phyloP scores from a whole-genome alignment of 1,284 basidiomycete genomes.

The Entoloma clypeatum region DNA sequence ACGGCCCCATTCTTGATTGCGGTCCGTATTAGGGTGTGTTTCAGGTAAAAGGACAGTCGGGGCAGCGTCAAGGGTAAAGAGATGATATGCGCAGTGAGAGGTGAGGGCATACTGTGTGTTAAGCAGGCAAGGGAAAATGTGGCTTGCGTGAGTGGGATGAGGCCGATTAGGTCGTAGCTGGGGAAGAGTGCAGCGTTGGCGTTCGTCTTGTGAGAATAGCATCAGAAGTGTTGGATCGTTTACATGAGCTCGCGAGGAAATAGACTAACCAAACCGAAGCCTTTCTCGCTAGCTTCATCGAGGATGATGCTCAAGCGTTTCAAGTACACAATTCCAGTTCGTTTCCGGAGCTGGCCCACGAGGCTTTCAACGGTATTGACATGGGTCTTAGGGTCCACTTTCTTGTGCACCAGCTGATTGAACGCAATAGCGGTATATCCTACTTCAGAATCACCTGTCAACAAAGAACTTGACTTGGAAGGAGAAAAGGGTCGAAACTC shows the following conservation, averaged over 20 bases:
- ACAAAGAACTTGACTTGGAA: slow-evolving; percentile 8
- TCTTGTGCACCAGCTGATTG: slow-evolving; percentile 63
- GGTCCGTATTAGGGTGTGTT: slow-evolving; percentile 76
- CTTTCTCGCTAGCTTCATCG: slow-evolving; percentile 77
- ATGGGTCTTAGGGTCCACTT: slow-evolving; percentile 65
- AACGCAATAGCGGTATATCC: slow-evolving; percentile 76
- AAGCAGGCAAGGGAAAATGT: slow-evolving; percentile 79
- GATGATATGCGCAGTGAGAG: slow-evolving; percentile 79
- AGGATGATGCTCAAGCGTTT: slow-evolving; percentile 70
- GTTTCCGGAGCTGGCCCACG: slow-evolving; percentile 47
- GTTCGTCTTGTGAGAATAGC: slow-evolving; percentile 45
- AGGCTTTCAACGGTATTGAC: slow-evolving; percentile 57
- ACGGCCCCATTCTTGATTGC: slow-evolving; percentile 81
- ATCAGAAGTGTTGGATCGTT: background rate
- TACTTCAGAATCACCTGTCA: slow-evolving; percentile 57
- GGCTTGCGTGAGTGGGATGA: slow-evolving; percentile 66
- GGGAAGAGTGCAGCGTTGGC: slow-evolving; percentile 53
- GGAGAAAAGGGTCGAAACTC: slow-evolving; percentile 21
- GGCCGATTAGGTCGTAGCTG: slow-evolving; percentile 73
- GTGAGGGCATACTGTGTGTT: slow-evolving; percentile 75
- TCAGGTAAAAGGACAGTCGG: slow-evolving; percentile 76
- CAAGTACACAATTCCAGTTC: slow-evolving; percentile 56
- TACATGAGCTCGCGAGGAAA: no score
- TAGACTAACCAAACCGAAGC: slow-evolving; percentile 70
- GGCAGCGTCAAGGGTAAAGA: slow-evolving; percentile 76